Evolutionary conservation across 1,139 yeast species (phyloP).

Genomic region (Candida albicans): DNA sequence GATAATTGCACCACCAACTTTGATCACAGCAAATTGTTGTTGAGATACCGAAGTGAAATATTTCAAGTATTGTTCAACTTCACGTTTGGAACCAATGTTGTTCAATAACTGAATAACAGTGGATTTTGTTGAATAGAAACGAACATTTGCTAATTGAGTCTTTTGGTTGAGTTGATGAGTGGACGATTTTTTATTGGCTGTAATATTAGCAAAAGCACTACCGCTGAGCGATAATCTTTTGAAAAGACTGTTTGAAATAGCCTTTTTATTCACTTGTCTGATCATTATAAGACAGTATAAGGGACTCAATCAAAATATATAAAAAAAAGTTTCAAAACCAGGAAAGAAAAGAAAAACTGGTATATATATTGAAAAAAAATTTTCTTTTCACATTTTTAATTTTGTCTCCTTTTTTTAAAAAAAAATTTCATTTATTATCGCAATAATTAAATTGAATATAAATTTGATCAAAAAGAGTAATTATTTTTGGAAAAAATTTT

Average conservation of each 20-base stretch:
- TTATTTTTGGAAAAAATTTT: not conserved
- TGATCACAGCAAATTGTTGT: conserved; percentile 97
- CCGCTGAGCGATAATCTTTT: conserved; percentile 5
- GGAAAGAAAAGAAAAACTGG: conserved; percentile 6
- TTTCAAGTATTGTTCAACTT: conserved; percentile 94
- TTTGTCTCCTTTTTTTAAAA: conserved; percentile 8
- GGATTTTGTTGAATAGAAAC: conserved; percentile 67
- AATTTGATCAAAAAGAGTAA: conserved; percentile 6
- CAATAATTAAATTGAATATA: not conserved
- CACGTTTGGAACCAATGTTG: conserved; percentile 95
- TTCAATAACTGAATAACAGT: conserved; percentile 93
- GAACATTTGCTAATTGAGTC: not conserved
- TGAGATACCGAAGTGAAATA: conserved; percentile 94
- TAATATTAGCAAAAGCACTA: conserved; percentile 1
- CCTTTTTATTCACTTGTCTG: conserved; percentile 16
- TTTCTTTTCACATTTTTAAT: conserved; percentile 9
- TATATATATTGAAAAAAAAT: conserved; percentile 5
- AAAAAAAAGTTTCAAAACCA: not conserved
- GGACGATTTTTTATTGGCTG: conserved; percentile 2
- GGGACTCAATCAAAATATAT: not conserved
- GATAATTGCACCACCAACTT: conserved; percentile 98
- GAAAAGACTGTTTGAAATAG: conserved; percentile 9
- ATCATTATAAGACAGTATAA: conserved; percentile 14
- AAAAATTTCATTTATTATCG: conserved; percentile 17
- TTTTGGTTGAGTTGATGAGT: not conserved